Evolutionary conservation across 192 early-diverging fungal species (phyloP).

Genomic region (Mortierella hygrophila): DNA sequence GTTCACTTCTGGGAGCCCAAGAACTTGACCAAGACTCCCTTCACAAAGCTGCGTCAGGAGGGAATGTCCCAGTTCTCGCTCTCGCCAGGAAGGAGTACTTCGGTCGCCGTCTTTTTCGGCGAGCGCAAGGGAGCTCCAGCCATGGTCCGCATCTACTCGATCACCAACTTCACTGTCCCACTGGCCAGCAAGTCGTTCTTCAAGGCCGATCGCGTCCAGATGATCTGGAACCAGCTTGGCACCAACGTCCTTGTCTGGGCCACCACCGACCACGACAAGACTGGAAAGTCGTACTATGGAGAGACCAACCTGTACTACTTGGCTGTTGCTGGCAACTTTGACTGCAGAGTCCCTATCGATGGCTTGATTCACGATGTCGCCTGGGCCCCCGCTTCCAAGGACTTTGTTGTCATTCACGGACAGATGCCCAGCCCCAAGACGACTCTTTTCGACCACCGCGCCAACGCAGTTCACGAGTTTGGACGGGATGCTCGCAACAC

Average conservation of each 20-base stretch:
- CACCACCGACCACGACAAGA: constrained; percentile 95
- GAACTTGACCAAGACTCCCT: constrained; percentile 67
- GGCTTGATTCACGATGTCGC: constrained; percentile 97
- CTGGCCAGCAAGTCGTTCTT: constrained; percentile 94
- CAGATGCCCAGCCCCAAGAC: constrained; percentile 80
- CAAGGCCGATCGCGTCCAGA: constrained; percentile 92
- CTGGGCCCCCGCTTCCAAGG: constrained; percentile 96
- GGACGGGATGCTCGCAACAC: constrained; percentile 90
- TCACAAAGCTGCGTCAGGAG: constrained; percentile 76
- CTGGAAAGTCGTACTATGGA: constrained; percentile 97
- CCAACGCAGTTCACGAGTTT: constrained; percentile 86
- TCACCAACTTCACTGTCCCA: constrained; percentile 78
- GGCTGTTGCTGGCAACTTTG: constrained; percentile 91
- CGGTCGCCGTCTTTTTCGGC: constrained; percentile 92
- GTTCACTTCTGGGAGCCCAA: constrained; percentile 89
- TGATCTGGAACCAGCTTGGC: constrained; percentile 93
- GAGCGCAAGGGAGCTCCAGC: constrained; percentile 88
- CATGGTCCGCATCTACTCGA: constrained; percentile 88
- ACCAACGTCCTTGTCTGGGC: constrained; percentile 92
- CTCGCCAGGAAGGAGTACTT: constrained; percentile 85
- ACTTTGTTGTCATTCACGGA: constrained; percentile 97
- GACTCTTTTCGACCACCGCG: constrained; percentile 93
- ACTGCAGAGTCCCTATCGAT: constrained; percentile 87
- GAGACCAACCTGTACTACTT: constrained; percentile 95
- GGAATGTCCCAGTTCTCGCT: constrained; percentile 88